Base-by-base conservation (phyloP, 331 rosid species). In the Erythrophleum ivorense region DNA sequence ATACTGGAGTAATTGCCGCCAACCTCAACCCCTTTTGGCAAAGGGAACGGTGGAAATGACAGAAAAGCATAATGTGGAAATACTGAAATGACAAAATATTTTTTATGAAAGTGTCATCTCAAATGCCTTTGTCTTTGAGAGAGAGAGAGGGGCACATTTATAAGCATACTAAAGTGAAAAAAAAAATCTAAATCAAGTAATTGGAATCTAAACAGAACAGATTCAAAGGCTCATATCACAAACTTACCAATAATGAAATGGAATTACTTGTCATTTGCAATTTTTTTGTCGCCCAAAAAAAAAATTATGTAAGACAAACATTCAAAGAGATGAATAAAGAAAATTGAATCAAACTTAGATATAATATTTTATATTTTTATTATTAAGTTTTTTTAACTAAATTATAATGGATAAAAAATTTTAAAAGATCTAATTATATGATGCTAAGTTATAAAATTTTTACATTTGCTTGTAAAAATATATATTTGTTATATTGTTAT, bases 191-290 rank as follows among this genome's bases (percentile, higher is more conserved):
- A 80, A 79, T 40, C 41, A 52, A 67, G 80, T 46, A 75, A 73
- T 49, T 65, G 41, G 81, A 84, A 85, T 83, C 76, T 38, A 67
- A 75, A 71, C 6, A 57, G 88, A 79, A 84, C 80, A 9, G 85
- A 85, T 88, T 82, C 88, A 70, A 88, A 80, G 83, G 50, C 78
- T 76, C 71, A 33, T 72, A 63, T 78, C 80, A 63, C 58, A 73
- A 70, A 77, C 87, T 68, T 78, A 68, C 83, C 83, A 69, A 73
- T 68, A 41, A 86, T 68, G 69, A 75, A 71, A 73, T 67, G 9
- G 3, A 59, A 4, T 1, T 21, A 58, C 3, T 59, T 10, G 9
- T 52, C 76, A 18, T 31, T 54, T 60, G 41, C 68, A 78, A 57
- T 45, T 43, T 43, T 43, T 29, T 38, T 0, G 4, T 38, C 6